These are phyloP conservation scores for Colletotrichum tanaceti DNA, from an alignment of 2,329 filamentous ascomycete species.

Conservation along the genomic window DNA sequence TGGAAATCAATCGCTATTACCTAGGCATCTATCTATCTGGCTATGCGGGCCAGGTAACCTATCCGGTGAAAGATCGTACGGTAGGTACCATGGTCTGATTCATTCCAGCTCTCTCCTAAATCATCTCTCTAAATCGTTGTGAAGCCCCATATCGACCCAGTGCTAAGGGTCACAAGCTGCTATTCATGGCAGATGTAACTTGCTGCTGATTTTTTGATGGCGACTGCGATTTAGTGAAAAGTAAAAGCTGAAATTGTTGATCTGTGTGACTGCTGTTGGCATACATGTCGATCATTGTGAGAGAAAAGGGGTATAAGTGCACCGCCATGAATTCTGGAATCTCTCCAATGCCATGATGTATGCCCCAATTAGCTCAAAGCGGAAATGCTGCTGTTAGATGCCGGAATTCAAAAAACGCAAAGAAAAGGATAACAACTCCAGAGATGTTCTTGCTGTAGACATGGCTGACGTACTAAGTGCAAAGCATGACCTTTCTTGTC, in stretches of 20 bases:
- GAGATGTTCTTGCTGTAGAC: neutral
- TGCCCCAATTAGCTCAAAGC: neutral
- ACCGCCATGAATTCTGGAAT: neutral
- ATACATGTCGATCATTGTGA: neutral
- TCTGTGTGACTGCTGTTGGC: neutral
- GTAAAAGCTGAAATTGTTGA: neutral
- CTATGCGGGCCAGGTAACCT: neutral
- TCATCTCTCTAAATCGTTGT: neutral
- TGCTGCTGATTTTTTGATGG: neutral
- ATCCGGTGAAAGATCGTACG: neutral
- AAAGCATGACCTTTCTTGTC: neutral
- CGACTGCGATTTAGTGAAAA: no score
- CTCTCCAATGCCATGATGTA: neutral
- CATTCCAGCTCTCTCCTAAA: neutral
- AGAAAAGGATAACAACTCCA: neutral
- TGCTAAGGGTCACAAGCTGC: neutral
- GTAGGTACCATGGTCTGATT: neutral
- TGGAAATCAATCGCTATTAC: conserved; percentile 15
- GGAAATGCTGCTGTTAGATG: neutral
- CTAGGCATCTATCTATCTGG: conserved; percentile 11
- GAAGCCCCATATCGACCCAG: neutral
- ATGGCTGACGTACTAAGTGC: neutral
- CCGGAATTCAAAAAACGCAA: neutral
- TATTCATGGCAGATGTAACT: no score
- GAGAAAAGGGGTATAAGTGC: neutral